Conservation (phyloP, 257 asterid species). For the Solanum chiquidenum region DNA sequence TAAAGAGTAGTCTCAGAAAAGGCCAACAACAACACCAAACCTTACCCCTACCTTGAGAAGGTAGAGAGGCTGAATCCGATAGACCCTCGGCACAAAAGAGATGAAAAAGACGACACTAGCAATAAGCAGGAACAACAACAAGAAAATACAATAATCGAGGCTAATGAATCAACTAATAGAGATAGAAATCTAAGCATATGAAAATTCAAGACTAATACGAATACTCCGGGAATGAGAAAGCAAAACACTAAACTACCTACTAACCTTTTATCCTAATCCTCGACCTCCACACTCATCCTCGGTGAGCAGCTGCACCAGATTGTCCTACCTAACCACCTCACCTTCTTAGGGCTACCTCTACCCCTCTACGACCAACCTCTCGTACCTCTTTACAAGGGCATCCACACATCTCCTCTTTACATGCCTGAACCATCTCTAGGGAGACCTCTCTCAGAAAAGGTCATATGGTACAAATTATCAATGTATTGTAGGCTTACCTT, state of each 20-base stretch:
- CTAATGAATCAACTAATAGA: background rate
- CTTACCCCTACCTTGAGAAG: background rate
- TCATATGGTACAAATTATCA: background rate
- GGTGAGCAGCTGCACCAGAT: background rate
- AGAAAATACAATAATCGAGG: background rate
- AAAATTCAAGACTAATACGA: background rate
- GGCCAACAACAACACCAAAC: background rate
- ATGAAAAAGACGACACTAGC: background rate
- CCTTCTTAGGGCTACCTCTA: background rate
- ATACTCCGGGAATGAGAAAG: background rate
- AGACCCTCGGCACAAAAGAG: background rate
- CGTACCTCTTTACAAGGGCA: background rate
- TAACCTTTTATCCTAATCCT: background rate
- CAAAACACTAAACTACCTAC: background rate
- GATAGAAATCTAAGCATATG: background rate
- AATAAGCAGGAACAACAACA: background rate
- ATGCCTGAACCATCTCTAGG: background rate
- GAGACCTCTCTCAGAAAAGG: background rate
- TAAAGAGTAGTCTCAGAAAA: background rate
- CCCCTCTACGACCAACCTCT: background rate
- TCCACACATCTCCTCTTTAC: background rate
- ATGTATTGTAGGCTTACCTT: conserved; percentile 17
- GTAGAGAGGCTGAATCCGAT: background rate
- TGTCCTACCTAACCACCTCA: background rate
- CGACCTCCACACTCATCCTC: background rate